A percentile compares a stretch with the other conserved stretches of the same genome.
Conservation (phyloP, 352 stramenopile species). For the Phytophthora colocasiae region DNA sequence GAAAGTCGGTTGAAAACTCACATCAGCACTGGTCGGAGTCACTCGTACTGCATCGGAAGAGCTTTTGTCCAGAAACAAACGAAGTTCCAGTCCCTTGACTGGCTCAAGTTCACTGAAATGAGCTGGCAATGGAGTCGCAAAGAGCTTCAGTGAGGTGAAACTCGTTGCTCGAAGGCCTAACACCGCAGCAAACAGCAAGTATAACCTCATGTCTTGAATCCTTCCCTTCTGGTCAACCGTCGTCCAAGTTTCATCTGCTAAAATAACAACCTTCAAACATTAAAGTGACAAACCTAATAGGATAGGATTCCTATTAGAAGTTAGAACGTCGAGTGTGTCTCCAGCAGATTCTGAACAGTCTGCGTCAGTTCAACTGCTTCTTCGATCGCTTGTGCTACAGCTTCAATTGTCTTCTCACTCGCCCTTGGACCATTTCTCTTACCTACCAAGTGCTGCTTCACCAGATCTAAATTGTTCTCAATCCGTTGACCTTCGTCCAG, state of each 20-base stretch:
- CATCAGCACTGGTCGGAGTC: conserved; percentile 37
- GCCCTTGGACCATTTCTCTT: conserved; percentile 18
- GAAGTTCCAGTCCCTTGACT: conserved; percentile 48
- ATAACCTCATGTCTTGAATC: conserved; percentile 5
- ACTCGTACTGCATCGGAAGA: conserved; percentile 28
- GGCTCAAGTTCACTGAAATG: conserved; percentile 45
- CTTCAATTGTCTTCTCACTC: conserved; percentile 32
- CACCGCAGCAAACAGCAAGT: conserved; percentile 1
- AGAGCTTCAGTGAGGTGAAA: conserved; percentile 34
- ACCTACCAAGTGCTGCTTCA: conserved; percentile 51
- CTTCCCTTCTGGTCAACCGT: not conserved
- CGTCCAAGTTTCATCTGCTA: not conserved
- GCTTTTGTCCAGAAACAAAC: conserved; percentile 41
- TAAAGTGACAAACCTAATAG: too few relatives aligned
- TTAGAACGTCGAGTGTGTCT: conserved; percentile 35
- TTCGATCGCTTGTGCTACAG: conserved; percentile 38
- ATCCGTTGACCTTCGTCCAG: conserved; percentile 49
- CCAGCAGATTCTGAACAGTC: conserved; percentile 34
- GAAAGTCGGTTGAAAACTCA: conserved; percentile 45
- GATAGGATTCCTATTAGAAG: too few relatives aligned
- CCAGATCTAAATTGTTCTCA: conserved; percentile 52
- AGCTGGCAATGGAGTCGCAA: conserved; percentile 41
- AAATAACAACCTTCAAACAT: too few relatives aligned
- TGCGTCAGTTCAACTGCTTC: conserved; percentile 33
- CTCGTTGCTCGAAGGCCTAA: not conserved